Conservation (phyloP, 805 yeast species). For the Suhomyces prunicola region DNA sequence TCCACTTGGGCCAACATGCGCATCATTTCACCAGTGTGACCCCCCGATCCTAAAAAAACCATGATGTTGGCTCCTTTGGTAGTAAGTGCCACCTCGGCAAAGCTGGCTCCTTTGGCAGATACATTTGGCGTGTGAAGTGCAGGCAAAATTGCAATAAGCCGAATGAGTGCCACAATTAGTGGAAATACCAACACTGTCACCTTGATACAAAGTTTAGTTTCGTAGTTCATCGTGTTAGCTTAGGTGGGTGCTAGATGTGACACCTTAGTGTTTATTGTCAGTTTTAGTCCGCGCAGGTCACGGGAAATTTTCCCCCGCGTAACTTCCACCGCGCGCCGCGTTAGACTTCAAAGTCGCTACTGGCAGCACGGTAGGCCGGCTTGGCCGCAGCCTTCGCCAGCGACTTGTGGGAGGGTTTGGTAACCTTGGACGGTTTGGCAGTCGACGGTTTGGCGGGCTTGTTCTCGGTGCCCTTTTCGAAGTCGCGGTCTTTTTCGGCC, state of each 20-base stretch:
- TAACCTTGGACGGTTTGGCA: neutral
- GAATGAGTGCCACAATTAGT: constrained; percentile 15
- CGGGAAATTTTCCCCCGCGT: too few species aligned
- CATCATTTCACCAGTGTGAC: constrained; percentile 96
- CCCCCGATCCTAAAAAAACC: constrained; percentile 90
- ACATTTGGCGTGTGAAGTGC: constrained; percentile 1
- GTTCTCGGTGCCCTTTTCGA: neutral
- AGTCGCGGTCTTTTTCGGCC: constrained; percentile 38
- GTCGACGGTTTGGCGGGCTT: neutral
- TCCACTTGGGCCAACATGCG: constrained; percentile 50
- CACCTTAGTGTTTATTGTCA: too few species aligned
- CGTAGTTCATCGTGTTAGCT: constrained; percentile 17
- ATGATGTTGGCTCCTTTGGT: constrained; percentile 32
- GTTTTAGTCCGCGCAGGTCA: too few species aligned
- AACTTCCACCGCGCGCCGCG: neutral
- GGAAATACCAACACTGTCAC: constrained; percentile 19
- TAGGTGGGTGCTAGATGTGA: neutral
- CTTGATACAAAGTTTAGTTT: constrained; percentile 14
- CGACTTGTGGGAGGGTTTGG: neutral
- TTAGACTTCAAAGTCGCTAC: neutral
- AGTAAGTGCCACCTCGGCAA: constrained; percentile 1
- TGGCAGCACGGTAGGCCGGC: neutral
- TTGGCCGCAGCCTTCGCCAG: neutral
- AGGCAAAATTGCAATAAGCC: constrained; percentile 26
- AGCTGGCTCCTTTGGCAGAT: neutral